Conservation (phyloP, 2,329 filamentous ascomycete species). For the Neonectria faginata region DNA sequence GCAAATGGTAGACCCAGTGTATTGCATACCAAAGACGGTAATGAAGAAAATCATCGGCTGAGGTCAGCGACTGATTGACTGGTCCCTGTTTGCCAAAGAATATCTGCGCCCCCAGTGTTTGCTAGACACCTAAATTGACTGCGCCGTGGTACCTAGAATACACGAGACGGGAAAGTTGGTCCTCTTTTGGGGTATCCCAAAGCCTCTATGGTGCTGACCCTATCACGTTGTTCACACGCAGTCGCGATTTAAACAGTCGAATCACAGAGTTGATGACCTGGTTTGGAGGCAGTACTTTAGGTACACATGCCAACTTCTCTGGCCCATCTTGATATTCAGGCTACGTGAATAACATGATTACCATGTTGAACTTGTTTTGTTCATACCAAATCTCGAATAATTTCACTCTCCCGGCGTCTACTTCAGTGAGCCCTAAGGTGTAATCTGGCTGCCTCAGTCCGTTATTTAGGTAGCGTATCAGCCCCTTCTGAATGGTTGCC, state of each 20-base stretch:
- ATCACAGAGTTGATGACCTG: background rate
- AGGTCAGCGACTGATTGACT: slow-evolving; percentile 5
- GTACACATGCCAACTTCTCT: background rate
- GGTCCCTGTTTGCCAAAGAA: background rate
- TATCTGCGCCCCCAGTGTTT: background rate
- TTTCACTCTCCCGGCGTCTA: background rate
- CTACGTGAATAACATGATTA: background rate
- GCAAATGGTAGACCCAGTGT: slow-evolving; percentile 86
- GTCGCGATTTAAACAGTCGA: background rate
- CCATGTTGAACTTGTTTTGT: background rate
- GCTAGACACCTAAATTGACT: slow-evolving; percentile 58
- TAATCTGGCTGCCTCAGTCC: background rate
- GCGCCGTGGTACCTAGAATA: slow-evolving; percentile 71
- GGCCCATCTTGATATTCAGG: background rate
- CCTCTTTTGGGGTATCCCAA: slow-evolving; percentile 45
- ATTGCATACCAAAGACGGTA: slow-evolving; percentile 81
- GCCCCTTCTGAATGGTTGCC: background rate
- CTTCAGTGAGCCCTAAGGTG: background rate
- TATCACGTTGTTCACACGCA: slow-evolving; percentile 43
- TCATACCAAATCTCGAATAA: background rate
- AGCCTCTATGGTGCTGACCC: slow-evolving; percentile 41
- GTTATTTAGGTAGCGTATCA: background rate
- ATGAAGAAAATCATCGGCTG: slow-evolving; percentile 68
- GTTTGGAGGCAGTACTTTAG: background rate
- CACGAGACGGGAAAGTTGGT: slow-evolving; percentile 63